Evolutionary conservation across 805 yeast genomes (phyloP).

Genomic region (Spathaspora passalidarum): DNA sequence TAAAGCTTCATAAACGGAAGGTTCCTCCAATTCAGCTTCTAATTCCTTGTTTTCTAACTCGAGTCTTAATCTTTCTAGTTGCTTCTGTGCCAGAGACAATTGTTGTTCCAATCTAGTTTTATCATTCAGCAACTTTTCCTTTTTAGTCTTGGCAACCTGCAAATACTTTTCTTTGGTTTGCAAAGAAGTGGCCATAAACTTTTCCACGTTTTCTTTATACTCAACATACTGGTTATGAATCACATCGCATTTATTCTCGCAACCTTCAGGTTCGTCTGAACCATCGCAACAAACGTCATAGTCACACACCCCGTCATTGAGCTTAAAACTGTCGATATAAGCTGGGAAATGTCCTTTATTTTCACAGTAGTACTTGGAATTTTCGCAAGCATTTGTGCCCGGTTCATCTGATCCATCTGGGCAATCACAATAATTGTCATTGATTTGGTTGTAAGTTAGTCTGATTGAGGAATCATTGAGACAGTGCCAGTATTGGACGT

Average conservation of each 20-base stretch:
- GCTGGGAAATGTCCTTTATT: constrained; percentile 69
- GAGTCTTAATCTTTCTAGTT: constrained; percentile 4
- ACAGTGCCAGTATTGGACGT: constrained; percentile 57
- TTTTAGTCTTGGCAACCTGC: constrained; percentile 16
- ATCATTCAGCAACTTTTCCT: constrained; percentile 11
- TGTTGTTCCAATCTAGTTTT: constrained; percentile 5
- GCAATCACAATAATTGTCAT: constrained; percentile 92
- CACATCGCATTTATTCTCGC: constrained; percentile 55
- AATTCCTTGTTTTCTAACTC: constrained; percentile 5
- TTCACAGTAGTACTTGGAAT: constrained; percentile 61
- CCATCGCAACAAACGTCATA: constrained; percentile 92
- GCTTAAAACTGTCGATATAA: constrained; percentile 61
- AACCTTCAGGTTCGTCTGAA: constrained; percentile 68
- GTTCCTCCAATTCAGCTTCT: constrained; percentile 3
- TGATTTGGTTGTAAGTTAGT: constrained; percentile 60
- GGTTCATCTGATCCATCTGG: constrained; percentile 99
- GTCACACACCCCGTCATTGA: constrained; percentile 92
- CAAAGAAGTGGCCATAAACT: constrained; percentile 22
- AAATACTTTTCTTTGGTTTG: constrained; percentile 26
- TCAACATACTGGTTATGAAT: constrained; percentile 39
- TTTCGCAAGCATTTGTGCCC: constrained; percentile 82
- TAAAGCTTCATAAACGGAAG: constrained; percentile 16
- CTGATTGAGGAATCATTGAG: constrained; percentile 62
- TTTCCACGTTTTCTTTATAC: constrained; percentile 9
- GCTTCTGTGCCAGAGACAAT: not conserved